Evolutionary conservation across 495 filamentous ascomycete species (phyloP), one percentile per base, ranked within the genome.

Genomic region (Penicillium maclennaniae): DNA sequence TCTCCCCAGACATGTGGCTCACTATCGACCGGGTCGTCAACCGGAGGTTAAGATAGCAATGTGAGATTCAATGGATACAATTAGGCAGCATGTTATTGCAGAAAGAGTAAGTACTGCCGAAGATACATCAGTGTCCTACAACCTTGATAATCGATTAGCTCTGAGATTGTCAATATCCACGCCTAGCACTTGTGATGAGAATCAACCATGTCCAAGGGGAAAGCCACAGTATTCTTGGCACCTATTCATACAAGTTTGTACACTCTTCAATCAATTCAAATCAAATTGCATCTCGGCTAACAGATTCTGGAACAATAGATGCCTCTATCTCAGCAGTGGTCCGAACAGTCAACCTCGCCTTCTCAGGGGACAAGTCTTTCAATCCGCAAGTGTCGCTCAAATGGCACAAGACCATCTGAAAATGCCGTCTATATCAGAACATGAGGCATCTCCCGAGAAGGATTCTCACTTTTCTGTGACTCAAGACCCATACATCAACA

Each of bases 281-380:
- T 1, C 31, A 9, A 34, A 34, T 34, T 12, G 5, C 15, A 10
- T 0, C 15, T 14, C 10, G 4, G 15, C 31, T 34, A 34, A 34
- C 31, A 34, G 15, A 2, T 23, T 23, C 23, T 23, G 23, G 23
- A 23, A 31, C 2, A 12, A 3, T 1, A 62, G 61, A 60, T 17
- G 20, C 20, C 39, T 56, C 45, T 2, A 59, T 68, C 17, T 19
- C 53, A 5, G 42, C 58, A 0, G 52, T 62, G 7, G 56, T 59
- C 8, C 47, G 58, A 40, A 69, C 67, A 8, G 51, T 69, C 15
- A 58, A 53, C 25, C 48, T 55, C 14, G 58, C 67, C 2, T 69
- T 69, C 27, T 56, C 62, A n/a, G 61, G 2, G 67, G 67, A 1
- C 37, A 52, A n/a, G 64, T 69, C 7, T 50, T 66, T 15, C 46